Evolutionary conservation across 805 yeast species (phyloP), one percentile per base, ranked within the genome.

Genomic region (Teunomyces kruisii): DNA sequence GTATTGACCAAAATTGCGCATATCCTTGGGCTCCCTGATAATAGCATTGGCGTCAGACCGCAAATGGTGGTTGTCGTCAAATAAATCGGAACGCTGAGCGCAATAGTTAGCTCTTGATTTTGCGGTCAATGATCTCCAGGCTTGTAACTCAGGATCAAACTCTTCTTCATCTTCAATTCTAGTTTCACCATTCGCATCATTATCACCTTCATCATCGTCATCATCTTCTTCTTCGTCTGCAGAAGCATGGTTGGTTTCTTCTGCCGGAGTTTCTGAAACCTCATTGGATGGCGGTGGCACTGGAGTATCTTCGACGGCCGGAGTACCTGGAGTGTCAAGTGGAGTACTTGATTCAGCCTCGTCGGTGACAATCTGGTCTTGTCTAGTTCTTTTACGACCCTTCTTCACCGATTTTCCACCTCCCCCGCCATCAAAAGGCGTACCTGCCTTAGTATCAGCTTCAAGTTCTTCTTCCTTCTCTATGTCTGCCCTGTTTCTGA

Each of bases 121-220:
- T 0, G 96, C 86, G 0, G 94, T 89, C 32, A 84, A 65, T n/a
- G 79, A 79, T 54, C 86, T 84, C 97, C 97, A 91, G 1, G 88
- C 80, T 43, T 85, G 85, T 38, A 83, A 66, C 55, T 90, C 96
- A 29, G 86, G 75, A 57, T 88, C 96, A 45, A 79, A 78, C 45
- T 82, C 87, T 40, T 80, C 84, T 43, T 81, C 86, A 19, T 76
- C 76, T 14, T 74, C 78, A n/a, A 54, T 58, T 9, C 54, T 51
- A 10, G 48, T 75, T 40, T 72, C 74, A 7, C 29, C 38, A 22
- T 31, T 75, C 9, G 26, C 79, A 2, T 72, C 74, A 14, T 55
- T 62, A 8, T 52, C 61, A 3, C 56, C 64, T 13, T 56, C 57
- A 1, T 64, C 75, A 3, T 59, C 58, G 9, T 54, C 58, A 15